Evolutionary conservation across 2,329 filamentous ascomycete genomes (phyloP).

Genomic region (Fusarium guadeloupense): DNA sequence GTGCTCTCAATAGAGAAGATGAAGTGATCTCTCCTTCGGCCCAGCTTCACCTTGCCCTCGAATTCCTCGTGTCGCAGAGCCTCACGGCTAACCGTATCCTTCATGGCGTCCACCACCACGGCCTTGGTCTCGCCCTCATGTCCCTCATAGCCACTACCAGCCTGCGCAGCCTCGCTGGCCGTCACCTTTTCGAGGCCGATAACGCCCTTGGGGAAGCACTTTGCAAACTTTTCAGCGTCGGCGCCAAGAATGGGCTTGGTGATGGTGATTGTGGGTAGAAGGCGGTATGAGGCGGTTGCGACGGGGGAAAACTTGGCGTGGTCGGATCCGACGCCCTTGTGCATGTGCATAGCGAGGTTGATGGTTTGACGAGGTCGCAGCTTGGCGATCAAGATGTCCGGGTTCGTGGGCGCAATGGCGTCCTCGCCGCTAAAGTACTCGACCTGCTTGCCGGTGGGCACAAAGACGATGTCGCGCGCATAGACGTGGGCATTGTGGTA

Average conservation of each 20-base stretch:
- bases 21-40: constrained; percentile 91
- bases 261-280: constrained; percentile 90
- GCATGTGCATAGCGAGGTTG: constrained; percentile 87
- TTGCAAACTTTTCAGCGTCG: constrained; percentile 88
- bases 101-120: constrained; percentile 87
- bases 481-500: constrained; percentile 89
- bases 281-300: constrained; percentile 90
- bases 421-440: constrained; percentile 74
- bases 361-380: constrained; percentile 90
- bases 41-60: constrained; percentile 93
- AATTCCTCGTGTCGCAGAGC: constrained; percentile 92
- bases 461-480: constrained; percentile 79
- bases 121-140: constrained; percentile 85
- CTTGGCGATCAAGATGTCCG: constrained; percentile 94
- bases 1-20: constrained; percentile 96
- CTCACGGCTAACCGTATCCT: constrained; percentile 94
- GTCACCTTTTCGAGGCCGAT: constrained; percentile 82
- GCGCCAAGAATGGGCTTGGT: constrained; percentile 81
- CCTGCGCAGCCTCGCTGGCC: constrained; percentile 66
- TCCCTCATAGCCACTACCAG: constrained; percentile 74
- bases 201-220: constrained; percentile 90
- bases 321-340: constrained; percentile 92
- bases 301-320: constrained; percentile 98
- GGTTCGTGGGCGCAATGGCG: constrained; percentile 81
- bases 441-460: constrained; percentile 76